Evolutionary conservation across 2,329 filamentous ascomycete species (phyloP), one percentile per base, ranked within the genome.

Genomic region (Colletotrichum australisinense): DNA sequence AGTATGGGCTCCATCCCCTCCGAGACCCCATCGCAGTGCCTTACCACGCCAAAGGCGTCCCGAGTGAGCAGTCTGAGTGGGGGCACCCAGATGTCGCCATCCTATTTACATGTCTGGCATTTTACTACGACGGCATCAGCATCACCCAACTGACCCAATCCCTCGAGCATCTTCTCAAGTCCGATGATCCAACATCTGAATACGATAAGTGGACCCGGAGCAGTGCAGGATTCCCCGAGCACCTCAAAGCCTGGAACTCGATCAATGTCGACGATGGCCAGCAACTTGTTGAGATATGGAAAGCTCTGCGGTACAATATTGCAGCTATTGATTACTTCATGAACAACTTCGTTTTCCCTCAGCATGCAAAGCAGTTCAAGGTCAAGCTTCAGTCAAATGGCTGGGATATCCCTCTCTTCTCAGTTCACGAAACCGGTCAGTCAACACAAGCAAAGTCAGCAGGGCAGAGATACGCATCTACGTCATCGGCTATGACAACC

Each of bases 31-130:
- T 93, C 5, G 92, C 92, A 0, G 93, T 94, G 0, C 93, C 93
- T 0, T 94, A 88, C 62, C 85, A 89, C 12, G 90, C 91, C 0
- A 94, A 94, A 69, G 93, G 92, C 2, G 84, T 87, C 0, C 92
- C 93, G 0, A 88, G 87, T 0, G 87, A 89, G 0, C 86, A 89
- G 6, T 89, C 91, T 0, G 92, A 94, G 76, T 94, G 88, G 77
- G 90, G 91, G 0, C 92, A 95, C 75, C 91, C 92, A 0, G 87
- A 95, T 76, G 90, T 93, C 0, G 86, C 89, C 0, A 91, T 94
- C 2, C 42, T 91, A 0, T 83, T 95, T 1, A 94, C 92, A 0
- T 91, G 89, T 14, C 81, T 95, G 0, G 86, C 88, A 0, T 94
- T 93, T 76, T 95, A 95, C 76, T 92, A 94, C 63, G 79, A 84